Base-by-base conservation (phyloP, 768 basidiomycete species). In the Pleurotus ostreatus region DNA sequence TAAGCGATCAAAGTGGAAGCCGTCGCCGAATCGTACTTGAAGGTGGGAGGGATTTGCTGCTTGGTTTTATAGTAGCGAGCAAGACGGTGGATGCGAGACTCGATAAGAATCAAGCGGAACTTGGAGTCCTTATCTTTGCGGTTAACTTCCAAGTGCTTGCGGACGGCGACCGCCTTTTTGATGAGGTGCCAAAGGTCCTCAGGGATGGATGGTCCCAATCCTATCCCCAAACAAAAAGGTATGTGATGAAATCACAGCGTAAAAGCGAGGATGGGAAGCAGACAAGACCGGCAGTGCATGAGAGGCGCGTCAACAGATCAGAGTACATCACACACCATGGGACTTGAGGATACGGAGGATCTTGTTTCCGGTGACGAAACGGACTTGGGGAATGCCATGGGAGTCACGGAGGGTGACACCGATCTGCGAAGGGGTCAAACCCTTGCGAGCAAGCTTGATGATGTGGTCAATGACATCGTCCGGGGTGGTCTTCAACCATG, bases 121-220 rank as follows among this genome's bases (percentile, higher is more conserved):
- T 81, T 96, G 74, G 92, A 92, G 83, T 98, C 95, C 82, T 94
- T 96, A 84, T 99, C 96, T 75, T 95, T 96, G 72, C 96, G 88
- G 89, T 97, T 98, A 68, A 83, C 81, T 76, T 97, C 93, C 65
- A 99, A 85, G 77, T 98, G 96, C 83, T 98, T 98, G 77, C 95
- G 94, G 69, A 99, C 94, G 66, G 92, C 82, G 69, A 99, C 94
- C 73, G 96, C 96, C 87, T 98, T 99, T 88, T 98, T 98, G 85
- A 98, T 89, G 75, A 97, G 88, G 84, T 94, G 89, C 89, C 93
- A 97, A 61, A 98, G 89, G 84, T 97, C 96, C 85, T 99, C 96
- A 66, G 96, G 96, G 79, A 98, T 92, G 76, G 86, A 83, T 68
- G 96, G 94, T 73, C 88, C 94, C 78, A 98, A 90, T 77, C 92